A percentile compares a stretch with the other conserved stretches of the same genome.
These are phyloP conservation scores for Rostrohypoxylon terebratum DNA, from an alignment of 495 filamentous ascomycete genomes.

Conservation along the genomic window DNA sequence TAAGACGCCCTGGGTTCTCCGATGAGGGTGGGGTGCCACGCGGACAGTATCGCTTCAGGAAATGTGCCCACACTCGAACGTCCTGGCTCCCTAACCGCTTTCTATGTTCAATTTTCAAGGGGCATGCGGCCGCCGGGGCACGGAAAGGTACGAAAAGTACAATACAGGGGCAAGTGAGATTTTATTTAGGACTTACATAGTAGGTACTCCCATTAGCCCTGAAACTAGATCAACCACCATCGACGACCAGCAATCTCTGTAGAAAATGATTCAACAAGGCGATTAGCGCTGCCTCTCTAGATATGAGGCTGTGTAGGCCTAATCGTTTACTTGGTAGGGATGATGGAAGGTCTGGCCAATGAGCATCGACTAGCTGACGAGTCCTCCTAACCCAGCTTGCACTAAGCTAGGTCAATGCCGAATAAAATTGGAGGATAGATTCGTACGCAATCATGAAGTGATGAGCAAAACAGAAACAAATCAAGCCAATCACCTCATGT, in stretches of 20 bases:
- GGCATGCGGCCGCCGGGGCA: neutral
- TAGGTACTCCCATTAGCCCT: neutral
- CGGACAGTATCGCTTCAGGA: constrained; percentile 32
- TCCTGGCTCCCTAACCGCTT: neutral
- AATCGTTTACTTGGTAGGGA: constrained; percentile 22
- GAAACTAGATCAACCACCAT: constrained; percentile 11
- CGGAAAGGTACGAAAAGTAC: constrained; percentile 2
- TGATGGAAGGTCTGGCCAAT: constrained; percentile 42
- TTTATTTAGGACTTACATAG: no score
- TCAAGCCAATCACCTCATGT: neutral
- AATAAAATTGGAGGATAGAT: constrained; percentile 28
- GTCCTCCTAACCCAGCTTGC: constrained; percentile 46
- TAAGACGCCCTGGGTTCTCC: constrained; percentile 34
- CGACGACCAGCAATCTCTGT: constrained; percentile 6
- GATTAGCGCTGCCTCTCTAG: constrained; percentile 7
- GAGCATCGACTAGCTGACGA: constrained; percentile 52
- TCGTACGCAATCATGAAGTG: constrained; percentile 23
- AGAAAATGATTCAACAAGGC: constrained; percentile 17
- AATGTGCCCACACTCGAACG: constrained; percentile 28
- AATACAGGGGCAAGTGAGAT: neutral
- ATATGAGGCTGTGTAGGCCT: constrained; percentile 40
- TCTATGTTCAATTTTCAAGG: constrained; percentile 8
- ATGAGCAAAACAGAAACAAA: constrained; percentile 11
- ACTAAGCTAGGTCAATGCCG: constrained; percentile 24
- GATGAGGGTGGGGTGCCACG: constrained; percentile 39